phyloP scores from a whole-genome alignment of 2,329 filamentous ascomycete species.

The Colletotrichum ledebouriae region DNA sequence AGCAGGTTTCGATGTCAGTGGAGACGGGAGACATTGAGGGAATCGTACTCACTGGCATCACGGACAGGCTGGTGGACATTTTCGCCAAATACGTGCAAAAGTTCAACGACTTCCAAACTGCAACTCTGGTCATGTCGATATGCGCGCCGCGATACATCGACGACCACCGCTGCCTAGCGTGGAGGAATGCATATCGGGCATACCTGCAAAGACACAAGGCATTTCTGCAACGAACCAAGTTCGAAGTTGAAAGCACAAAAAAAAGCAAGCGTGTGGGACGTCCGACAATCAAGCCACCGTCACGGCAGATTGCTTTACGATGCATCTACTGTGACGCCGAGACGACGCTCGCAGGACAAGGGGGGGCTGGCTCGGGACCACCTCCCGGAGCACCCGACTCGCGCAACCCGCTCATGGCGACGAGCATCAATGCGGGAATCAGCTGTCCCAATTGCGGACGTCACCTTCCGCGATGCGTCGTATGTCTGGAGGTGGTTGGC shows the following conservation, averaged over 20 bases:
- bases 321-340: slow-evolving; percentile 82
- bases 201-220: slow-evolving; percentile 80
- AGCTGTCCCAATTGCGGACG: slow-evolving; percentile 76
- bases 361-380: slow-evolving; percentile 36
- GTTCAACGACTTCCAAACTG: slow-evolving; percentile 83
- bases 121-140: slow-evolving; percentile 80
- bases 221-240: slow-evolving; percentile 82
- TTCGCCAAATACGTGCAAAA: slow-evolving; percentile 82
- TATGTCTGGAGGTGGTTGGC: slow-evolving; percentile 76
- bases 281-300: slow-evolving; percentile 74
- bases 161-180: slow-evolving; percentile 80
- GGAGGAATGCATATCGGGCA: slow-evolving; percentile 79
- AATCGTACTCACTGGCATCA: slow-evolving; percentile 82
- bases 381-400: slow-evolving; percentile 46
- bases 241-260: slow-evolving; percentile 82
- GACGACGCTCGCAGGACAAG: slow-evolving; percentile 52
- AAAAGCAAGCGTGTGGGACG: slow-evolving; percentile 74
- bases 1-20: slow-evolving; percentile 72
- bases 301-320: slow-evolving; percentile 78
- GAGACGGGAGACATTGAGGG: slow-evolving; percentile 80
- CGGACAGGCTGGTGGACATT: slow-evolving; percentile 79
- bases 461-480: slow-evolving; percentile 75
- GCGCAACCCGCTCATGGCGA: slow-evolving; percentile 70
- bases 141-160: slow-evolving; percentile 82
- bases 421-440: slow-evolving; percentile 71